Evolutionary conservation across 805 yeast species (phyloP).

Genomic region (Metschnikowia gelsemii): DNA sequence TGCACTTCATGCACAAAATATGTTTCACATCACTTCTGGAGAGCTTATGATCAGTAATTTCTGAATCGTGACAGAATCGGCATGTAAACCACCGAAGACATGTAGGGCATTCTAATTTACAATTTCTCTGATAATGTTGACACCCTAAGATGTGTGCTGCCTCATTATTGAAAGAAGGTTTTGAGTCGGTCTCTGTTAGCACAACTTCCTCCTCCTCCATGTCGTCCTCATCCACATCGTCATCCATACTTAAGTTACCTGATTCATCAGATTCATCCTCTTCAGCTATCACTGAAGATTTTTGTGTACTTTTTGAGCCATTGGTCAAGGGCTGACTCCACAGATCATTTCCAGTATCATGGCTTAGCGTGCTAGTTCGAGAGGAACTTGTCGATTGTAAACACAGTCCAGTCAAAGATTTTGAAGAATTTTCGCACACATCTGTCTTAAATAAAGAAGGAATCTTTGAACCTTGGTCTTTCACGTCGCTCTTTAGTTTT

Average conservation of each 20-base stretch:
- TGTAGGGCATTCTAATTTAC: conserved; percentile 76
- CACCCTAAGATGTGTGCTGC: conserved; percentile 64
- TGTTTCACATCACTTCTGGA: conserved; percentile 57
- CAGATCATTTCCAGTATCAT: neutral
- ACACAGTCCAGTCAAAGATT: neutral
- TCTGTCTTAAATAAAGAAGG: neutral
- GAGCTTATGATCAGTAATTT: conserved; percentile 54
- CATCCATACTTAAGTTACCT: neutral
- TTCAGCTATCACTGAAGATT: neutral
- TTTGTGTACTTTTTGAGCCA: neutral
- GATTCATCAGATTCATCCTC: neutral
- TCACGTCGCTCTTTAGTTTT: neutral
- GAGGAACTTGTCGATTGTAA: neutral
- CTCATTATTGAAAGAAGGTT: conserved; percentile 48
- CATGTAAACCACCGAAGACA: conserved; percentile 79
- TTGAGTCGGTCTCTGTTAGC: conserved; percentile 47
- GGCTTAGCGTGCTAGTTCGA: neutral
- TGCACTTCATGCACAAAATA: conserved; percentile 80
- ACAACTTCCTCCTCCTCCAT: conserved; percentile 42
- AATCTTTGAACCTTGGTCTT: neutral
- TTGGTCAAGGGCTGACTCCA: neutral
- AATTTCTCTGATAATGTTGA: conserved; percentile 75
- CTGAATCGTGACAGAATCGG: conserved; percentile 81
- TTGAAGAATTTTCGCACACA: neutral
- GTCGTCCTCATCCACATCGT: conserved; percentile 6